A percentile compares a stretch with the other conserved stretches of the same genome.
These are phyloP conservation scores for Furcasterigmium furcatum DNA, from an alignment of 2,329 filamentous ascomycete species.

Conservation along the genomic window DNA sequence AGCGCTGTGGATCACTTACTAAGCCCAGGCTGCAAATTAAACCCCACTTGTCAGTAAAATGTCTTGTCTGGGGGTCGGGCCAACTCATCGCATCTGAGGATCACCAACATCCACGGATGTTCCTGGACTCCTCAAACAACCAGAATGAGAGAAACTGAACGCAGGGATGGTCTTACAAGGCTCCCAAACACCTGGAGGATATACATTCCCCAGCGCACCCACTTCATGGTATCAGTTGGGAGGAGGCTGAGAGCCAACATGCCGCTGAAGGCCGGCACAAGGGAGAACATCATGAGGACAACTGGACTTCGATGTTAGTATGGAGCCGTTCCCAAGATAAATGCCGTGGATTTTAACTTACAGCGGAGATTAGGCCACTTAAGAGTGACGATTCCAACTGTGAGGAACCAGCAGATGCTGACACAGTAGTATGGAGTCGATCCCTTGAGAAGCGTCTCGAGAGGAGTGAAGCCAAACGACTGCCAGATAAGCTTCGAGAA, in stretches of 20 bases:
- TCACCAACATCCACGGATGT: no score
- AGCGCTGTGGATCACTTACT: conserved; percentile 12
- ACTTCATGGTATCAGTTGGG: conserved; percentile 18
- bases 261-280: conserved; percentile 24
- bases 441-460: conserved; percentile 26
- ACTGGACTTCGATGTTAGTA: conserved; percentile 8
- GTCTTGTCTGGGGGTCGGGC: no score
- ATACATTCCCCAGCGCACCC: conserved; percentile 28
- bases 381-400: conserved; percentile 17
- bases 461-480: conserved; percentile 25
- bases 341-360: no score
- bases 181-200: conserved; percentile 21
- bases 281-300: conserved; percentile 22
- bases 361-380: conserved; percentile 23
- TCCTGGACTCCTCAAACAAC: no score
- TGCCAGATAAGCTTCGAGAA: conserved; percentile 25
- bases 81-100: no score
- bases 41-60: no score
- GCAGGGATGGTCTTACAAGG: no score
- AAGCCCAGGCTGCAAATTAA: conserved; percentile 19
- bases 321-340: no score
- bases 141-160: no score
- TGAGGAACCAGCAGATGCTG: conserved; percentile 22
- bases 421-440: conserved; percentile 22
- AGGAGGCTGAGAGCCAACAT: conserved; percentile 26